phyloP scores from a whole-genome alignment of 495 filamentous ascomycete species.

The Beverwykella pulmonaria region DNA sequence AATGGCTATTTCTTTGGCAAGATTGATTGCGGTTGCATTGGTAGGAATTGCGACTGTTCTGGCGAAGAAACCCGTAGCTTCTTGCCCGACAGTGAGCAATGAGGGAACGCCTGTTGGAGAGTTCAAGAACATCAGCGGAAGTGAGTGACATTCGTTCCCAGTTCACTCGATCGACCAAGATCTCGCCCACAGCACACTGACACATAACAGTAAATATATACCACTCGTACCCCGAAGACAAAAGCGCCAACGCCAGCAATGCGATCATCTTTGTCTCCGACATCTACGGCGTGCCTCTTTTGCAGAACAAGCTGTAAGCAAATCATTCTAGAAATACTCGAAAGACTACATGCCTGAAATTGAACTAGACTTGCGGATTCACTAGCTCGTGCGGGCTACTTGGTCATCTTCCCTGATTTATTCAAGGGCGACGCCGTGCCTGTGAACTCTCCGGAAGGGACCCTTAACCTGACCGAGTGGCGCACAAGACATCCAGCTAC shows the following conservation, averaged over 20 bases:
- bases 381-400: constrained; percentile 14
- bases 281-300: constrained; percentile 19
- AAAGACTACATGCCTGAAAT: not conserved
- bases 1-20: not conserved
- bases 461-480: constrained; percentile 20
- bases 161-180: not conserved
- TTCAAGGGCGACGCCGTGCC: constrained; percentile 27
- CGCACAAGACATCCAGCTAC: constrained; percentile 1
- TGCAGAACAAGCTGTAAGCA: constrained; percentile 29
- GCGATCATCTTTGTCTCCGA: constrained; percentile 28
- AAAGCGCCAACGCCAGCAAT: not conserved
- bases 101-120: constrained; percentile 10
- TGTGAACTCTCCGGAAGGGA: not conserved
- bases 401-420: constrained; percentile 25
- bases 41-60: not conserved
- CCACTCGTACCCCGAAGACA: constrained; percentile 15
- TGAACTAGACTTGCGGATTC: constrained; percentile 24
- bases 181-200: not conserved
- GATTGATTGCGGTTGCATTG: not conserved
- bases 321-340: not conserved
- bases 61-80: not conserved
- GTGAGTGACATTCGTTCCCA: not conserved
- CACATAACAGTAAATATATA: constrained; percentile 22
- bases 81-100: constrained; percentile 7
- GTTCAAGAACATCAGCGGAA: constrained; percentile 27